Conservation (phyloP, 306 rosid species). For the Gastrolobium villosum region DNA sequence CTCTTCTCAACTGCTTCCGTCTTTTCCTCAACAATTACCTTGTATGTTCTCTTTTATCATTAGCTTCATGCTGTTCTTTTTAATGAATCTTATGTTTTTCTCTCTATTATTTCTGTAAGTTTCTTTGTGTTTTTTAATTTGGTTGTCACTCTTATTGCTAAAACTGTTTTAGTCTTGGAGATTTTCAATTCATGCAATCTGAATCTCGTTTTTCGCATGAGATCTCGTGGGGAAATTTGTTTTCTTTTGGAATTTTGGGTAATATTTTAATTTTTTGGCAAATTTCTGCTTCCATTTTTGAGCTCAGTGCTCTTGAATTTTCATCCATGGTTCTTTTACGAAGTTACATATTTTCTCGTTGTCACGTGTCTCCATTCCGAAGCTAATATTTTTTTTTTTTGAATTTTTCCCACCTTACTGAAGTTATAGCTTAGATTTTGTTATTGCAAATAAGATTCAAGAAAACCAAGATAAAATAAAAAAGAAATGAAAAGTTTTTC, state of each 20-base stretch:
- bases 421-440: constrained; percentile 15
- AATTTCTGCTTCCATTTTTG: not conserved
- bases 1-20: constrained; percentile 34
- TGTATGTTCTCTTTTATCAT: constrained; percentile 40
- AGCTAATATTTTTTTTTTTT: not conserved
- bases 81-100: not conserved
- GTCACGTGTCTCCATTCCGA: not conserved
- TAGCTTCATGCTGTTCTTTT: not conserved
- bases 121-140: constrained; percentile 1
- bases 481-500: not conserved
- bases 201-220: constrained; percentile 4
- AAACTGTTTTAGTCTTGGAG: not conserved
- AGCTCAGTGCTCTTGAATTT: constrained; percentile 5
- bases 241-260: not conserved
- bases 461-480: not conserved
- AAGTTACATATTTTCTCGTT: not conserved
- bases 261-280: not conserved
- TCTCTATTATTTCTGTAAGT: not conserved
- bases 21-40: not conserved
- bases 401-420: not conserved
- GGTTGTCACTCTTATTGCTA: not conserved
- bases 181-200: constrained; percentile 1
- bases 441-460: constrained; percentile 7
- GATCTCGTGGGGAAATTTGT: not conserved
- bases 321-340: not conserved